Percentiles rank a stretch among this genome's conserved stretches.
Evolutionary conservation across 768 basidiomycete species (phyloP).

Genomic region (Mycena rosella): DNA sequence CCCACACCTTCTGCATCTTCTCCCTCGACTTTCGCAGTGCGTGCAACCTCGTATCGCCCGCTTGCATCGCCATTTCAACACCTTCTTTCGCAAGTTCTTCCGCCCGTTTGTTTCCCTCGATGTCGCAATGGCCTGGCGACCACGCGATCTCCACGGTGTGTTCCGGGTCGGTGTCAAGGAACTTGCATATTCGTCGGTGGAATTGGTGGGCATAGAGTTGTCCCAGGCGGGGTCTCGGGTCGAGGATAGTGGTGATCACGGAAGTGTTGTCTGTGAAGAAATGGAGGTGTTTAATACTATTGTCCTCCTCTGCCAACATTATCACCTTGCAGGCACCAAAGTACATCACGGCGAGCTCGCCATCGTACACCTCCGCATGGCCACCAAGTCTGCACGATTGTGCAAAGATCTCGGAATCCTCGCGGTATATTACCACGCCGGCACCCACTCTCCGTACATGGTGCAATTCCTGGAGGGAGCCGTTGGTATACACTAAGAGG

Average conservation of each 20-base stretch:
- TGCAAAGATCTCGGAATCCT: not conserved
- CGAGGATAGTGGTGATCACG: constrained; percentile 2
- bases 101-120: constrained; percentile 40
- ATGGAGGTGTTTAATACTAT: not conserved
- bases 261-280: constrained; percentile 1
- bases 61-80: constrained; percentile 2
- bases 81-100: constrained; percentile 43
- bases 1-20: constrained; percentile 22
- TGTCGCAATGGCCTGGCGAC: constrained; percentile 40
- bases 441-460: constrained; percentile 22
- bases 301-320: not conserved
- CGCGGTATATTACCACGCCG: constrained; percentile 17
- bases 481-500: constrained; percentile 23
- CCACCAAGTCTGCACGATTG: constrained; percentile 4
- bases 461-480: constrained; percentile 10
- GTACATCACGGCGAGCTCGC: constrained; percentile 3
- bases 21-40: constrained; percentile 31
- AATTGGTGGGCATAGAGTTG: constrained; percentile 37
- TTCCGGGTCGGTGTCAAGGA: constrained; percentile 26
- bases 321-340: constrained; percentile 14
- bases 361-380: constrained; percentile 20
- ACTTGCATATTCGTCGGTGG: constrained; percentile 20
- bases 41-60: constrained; percentile 25
- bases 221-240: not conserved
- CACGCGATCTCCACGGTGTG: constrained; percentile 32